Conservation (phyloP, 169 alveolate species). For the Plasmodium billcollinsi region DNA sequence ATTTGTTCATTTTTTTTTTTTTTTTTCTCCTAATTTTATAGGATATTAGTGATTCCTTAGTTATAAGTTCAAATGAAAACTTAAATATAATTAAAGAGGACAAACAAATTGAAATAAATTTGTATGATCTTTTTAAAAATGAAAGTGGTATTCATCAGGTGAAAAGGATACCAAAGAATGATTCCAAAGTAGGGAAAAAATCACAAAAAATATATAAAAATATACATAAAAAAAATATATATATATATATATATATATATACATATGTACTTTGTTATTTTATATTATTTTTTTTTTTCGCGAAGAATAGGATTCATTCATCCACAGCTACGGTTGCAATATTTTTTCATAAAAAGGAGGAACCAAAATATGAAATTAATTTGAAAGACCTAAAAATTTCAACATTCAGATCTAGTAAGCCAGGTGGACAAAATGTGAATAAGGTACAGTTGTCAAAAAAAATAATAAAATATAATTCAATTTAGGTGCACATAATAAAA, state of each 20-base stretch:
- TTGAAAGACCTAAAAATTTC: constrained; percentile 82
- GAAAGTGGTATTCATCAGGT: constrained; percentile 88
- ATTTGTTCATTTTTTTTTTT: background rate
- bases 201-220: background rate
- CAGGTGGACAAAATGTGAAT: constrained; percentile 88
- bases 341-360: constrained; percentile 74
- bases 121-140: constrained; percentile 81
- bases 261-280: background rate
- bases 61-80: constrained; percentile 18
- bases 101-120: constrained; percentile 36
- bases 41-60: constrained; percentile 41
- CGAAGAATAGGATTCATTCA: constrained; percentile 84
- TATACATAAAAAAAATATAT: background rate
- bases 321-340: constrained; percentile 89
- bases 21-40: background rate
- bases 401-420: constrained; percentile 86
- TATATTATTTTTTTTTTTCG: background rate
- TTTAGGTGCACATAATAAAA: background rate
- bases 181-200: constrained; percentile 74
- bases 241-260: too few species aligned
- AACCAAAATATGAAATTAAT: constrained; percentile 58
- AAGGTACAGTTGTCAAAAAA: constrained; percentile 74
- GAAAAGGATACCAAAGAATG: constrained; percentile 84
- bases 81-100: constrained; percentile 41
- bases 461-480: background rate